Evolutionary conservation across 306 rosid genomes (phyloP), one percentile per base, ranked within the genome.

Genomic region (Trichosanthes truncata): DNA sequence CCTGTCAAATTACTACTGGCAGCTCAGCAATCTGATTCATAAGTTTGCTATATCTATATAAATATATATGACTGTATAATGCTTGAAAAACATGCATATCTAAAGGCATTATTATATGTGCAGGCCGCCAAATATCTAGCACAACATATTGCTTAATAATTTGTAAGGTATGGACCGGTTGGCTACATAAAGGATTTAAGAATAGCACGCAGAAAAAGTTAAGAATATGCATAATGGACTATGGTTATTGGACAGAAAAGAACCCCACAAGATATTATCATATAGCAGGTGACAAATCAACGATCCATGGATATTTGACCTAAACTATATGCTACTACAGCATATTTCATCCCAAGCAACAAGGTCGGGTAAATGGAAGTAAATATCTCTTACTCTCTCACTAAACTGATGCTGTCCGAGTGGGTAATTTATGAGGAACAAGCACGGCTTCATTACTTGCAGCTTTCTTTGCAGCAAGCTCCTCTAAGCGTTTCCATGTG

Each of bases 401-500:
- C 80, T 57, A 57, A 62, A 60, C 60, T 61, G 73, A 78, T 23
- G 36, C 21, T 40, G 74, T 78, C 74, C 73, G 74, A 78, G 81
- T 45, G 61, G 81, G 74, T 61, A 65, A n/a, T 40, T 78, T 60
- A 65, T 76, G 9, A 21, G 86, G 60, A 77, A 78, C 80, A 57
- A 86, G 80, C 79, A 76, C 86, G 25, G 88, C 84, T 79, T 81
- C 81, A 59, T 84, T 63, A 77, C 79, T 83, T 35, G 87, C 85
- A 71, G 86, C 81, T 49, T 89, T 85, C 31, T 86, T 78, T 43
- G 90, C 82, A 78, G 91, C 91, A 82, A 89, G 59, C 82, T 87
- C 93, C 81, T 89, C 93, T 63, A 91, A 75, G 60, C 79, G 82
- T 82, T 86, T 87, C 96, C 93, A 91, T 2, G 59, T 78, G 65